These are phyloP conservation scores for Amaranthus palmeri DNA, from an alignment of 148 eudicot genomes.

Conservation along the genomic window DNA sequence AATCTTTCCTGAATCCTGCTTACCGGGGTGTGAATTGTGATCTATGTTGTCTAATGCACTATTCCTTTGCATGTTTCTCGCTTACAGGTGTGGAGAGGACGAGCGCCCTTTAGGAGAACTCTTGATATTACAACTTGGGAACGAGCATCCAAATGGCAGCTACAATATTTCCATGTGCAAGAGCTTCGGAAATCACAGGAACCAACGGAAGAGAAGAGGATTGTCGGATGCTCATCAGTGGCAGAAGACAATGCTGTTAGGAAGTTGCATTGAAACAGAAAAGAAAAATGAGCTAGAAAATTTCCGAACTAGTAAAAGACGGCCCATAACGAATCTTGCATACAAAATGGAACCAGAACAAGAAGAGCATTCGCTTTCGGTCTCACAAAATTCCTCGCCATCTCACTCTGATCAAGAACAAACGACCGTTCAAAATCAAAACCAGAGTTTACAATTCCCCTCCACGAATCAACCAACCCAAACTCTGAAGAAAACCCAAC, in stretches of 20 bases:
- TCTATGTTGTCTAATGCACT: not conserved
- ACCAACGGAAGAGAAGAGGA: constrained; percentile 33
- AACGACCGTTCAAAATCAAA: constrained; percentile 31
- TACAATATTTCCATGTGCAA: constrained; percentile 42
- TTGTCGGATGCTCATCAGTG: constrained; percentile 12
- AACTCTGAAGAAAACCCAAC: constrained; percentile 11
- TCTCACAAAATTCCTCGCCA: constrained; percentile 76
- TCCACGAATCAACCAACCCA: constrained; percentile 34
- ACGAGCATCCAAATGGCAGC: constrained; percentile 42
- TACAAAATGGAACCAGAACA: constrained; percentile 48
- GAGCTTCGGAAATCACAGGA: constrained; percentile 31
- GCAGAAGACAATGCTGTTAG: constrained; percentile 43
- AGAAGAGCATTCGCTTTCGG: constrained; percentile 68
- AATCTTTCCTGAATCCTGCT: too few species aligned
- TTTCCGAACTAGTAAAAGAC: constrained; percentile 51
- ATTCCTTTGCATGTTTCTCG: not conserved
- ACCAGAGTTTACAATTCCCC: constrained; percentile 29
- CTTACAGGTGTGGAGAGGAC: constrained; percentile 80
- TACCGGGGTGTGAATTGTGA: too few species aligned
- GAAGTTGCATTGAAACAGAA: constrained; percentile 31
- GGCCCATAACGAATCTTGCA: constrained; percentile 26
- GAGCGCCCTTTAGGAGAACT: constrained; percentile 82
- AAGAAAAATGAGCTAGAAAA: constrained; percentile 30
- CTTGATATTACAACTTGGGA: constrained; percentile 59
- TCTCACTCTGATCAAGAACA: constrained; percentile 83